phyloP scores from a whole-genome alignment of 2,329 filamentous ascomycete genomes.

The Sporothrix humicola region DNA sequence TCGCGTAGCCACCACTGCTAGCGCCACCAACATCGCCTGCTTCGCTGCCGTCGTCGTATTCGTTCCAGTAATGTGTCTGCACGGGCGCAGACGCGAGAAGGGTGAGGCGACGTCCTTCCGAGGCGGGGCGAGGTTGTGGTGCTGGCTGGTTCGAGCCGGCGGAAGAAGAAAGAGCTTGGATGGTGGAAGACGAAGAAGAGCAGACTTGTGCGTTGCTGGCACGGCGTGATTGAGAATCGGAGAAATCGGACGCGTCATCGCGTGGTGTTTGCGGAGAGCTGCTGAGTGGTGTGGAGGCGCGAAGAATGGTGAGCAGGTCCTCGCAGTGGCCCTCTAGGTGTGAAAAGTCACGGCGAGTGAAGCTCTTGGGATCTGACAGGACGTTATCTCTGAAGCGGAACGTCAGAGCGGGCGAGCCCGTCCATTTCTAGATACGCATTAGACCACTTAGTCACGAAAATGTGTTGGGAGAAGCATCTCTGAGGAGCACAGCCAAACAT shows the following conservation, averaged over 20 bases:
- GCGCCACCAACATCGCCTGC: slow-evolving; percentile 59
- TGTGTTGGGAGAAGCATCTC: not conserved
- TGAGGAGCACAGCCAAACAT: slow-evolving; percentile 37
- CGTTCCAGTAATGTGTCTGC: slow-evolving; percentile 74
- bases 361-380: slow-evolving; percentile 70
- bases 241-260: slow-evolving; percentile 41
- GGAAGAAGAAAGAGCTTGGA: slow-evolving; percentile 37
- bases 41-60: slow-evolving; percentile 83
- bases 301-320: slow-evolving; percentile 56
- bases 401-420: slow-evolving; percentile 69
- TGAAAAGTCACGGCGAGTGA: slow-evolving; percentile 69
- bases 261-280: slow-evolving; percentile 42
- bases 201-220: slow-evolving; percentile 33
- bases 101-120: slow-evolving; percentile 25
- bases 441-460: not conserved
- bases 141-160: slow-evolving; percentile 32
- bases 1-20: slow-evolving; percentile 67
- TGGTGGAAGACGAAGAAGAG: slow-evolving; percentile 38
- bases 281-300: slow-evolving; percentile 51
- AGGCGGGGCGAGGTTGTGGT: slow-evolving; percentile 4
- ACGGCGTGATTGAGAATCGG: slow-evolving; percentile 36
- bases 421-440: slow-evolving; percentile 69
- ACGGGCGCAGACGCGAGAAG: slow-evolving; percentile 35
- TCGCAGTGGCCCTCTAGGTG: slow-evolving; percentile 58
- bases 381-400: slow-evolving; percentile 70